Base-by-base conservation (phyloP, 495 filamentous ascomycete genomes). In the Penicillium tannophilum region DNA sequence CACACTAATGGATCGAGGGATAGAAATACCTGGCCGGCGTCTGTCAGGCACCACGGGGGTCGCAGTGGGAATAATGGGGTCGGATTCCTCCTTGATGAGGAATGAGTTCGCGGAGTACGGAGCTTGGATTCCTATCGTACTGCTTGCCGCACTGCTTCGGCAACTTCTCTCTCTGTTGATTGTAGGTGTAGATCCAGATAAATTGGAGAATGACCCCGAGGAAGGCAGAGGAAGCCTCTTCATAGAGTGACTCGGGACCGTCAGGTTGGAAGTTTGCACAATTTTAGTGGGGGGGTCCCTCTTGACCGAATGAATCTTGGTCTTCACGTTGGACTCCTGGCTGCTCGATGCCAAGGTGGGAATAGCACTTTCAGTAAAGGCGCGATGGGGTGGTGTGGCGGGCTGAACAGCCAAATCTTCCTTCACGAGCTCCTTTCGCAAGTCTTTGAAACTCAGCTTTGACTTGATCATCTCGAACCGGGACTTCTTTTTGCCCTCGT, bases 381-480 rank as follows among this genome's bases (percentile, higher is more conserved):
- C 12, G 9, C 42, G 53, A 20, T 39, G 52, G 20, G 45, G 6
- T 39, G 17, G 36, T 6, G 10, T 35, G 16, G 16, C 19, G 30
- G 39, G 11, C 14, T 31, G 14, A 31, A 46, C 11, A 62, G 19
- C 8, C 52, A 41, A 31, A 20, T 56, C 62, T n/a, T 60, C 56
- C 17, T 61, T 70, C 5, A 54, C 45, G 33, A 55, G 50, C 23
- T 75, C 74, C 33, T 71, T 73, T 3, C 56, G 64, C 3, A 76
- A 31, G 30, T 77, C 71, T 43, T 71, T 75, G 49, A 73, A 63
- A 47, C 71, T 74, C 43, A 73, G 59, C 52, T 77, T 74, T 9
- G 66, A 67, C 36, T 63, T 60, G 33, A 74, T 56, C 12, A 65
- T 53, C 3, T 68, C 66, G 41, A 74, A 48, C 7, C 63, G 63